phyloP scores from a whole-genome alignment of 176 grass and related monocot species.

The Raddia distichophylla region DNA sequence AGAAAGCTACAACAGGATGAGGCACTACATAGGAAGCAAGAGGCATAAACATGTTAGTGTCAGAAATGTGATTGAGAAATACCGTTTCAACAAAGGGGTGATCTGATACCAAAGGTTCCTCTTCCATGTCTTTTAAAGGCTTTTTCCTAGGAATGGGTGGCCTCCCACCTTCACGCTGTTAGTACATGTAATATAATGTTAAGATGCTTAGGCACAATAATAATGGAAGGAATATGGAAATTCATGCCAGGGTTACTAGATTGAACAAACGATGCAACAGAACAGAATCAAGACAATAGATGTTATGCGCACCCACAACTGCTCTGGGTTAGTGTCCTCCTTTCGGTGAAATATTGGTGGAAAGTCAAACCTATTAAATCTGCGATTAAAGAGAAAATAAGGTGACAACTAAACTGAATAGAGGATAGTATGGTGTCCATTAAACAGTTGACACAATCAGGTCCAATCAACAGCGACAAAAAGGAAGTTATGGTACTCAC shows the following conservation, averaged over 20 bases:
- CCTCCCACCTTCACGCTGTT: conserved; percentile 75
- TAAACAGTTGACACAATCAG: conserved; percentile 5
- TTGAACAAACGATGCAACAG: neutral
- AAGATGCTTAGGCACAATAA: conserved; percentile 13
- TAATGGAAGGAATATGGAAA: neutral
- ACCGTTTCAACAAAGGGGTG: conserved; percentile 96
- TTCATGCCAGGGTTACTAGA: neutral
- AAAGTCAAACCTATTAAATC: conserved; percentile 96
- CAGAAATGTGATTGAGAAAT: conserved; percentile 33
- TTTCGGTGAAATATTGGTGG: conserved; percentile 95
- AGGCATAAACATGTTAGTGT: conserved; percentile 21
- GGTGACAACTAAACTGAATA: conserved; percentile 22
- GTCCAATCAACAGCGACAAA: neutral
- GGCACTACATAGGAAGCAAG: conserved; percentile 14
- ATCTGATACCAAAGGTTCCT: conserved; percentile 79
- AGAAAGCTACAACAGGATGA: conserved; percentile 9
- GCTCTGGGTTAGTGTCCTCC: conserved; percentile 80
- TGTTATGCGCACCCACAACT: conserved; percentile 65
- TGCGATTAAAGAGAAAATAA: conserved; percentile 43
- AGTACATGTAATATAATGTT: conserved; percentile 37
- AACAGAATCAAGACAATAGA: conserved; percentile 23
- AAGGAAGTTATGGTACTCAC: conserved; percentile 50
- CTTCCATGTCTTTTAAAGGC: conserved; percentile 63
- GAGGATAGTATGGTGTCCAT: neutral
- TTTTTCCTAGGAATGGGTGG: conserved; percentile 77